phyloP scores from a whole-genome alignment of 2,329 filamentous ascomycete genomes.

The Exserohilum turcica region DNA sequence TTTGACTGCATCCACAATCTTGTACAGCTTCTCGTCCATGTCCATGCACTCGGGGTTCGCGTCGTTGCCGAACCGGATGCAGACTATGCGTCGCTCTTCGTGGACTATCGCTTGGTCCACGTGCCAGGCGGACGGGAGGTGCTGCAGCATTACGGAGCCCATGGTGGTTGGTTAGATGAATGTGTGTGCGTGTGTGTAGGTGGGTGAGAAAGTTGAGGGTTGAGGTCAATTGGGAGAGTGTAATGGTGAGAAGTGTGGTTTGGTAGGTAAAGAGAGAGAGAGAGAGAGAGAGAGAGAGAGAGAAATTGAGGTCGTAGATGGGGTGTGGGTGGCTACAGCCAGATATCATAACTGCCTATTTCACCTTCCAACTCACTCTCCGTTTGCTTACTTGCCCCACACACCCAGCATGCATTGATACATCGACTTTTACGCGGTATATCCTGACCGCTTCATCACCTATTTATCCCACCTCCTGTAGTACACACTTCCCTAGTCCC shows the following conservation, averaged over 20 bases:
- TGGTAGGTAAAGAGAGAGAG: no score
- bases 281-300: no score
- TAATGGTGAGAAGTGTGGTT: no score
- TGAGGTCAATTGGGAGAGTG: no score
- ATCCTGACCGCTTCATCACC: no score
- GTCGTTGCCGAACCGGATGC: constrained; percentile 88
- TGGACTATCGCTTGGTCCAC: constrained; percentile 84
- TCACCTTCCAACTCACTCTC: background rate
- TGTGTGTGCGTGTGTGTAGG: background rate
- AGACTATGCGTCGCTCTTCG: constrained; percentile 85
- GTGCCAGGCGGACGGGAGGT: constrained; percentile 90
- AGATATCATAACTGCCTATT: background rate
- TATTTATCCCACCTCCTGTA: no score
- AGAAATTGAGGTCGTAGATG: no score
- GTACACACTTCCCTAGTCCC: background rate
- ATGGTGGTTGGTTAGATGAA: constrained; percentile 42
- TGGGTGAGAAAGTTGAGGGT: no score
- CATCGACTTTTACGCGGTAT: no score
- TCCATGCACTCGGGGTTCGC: constrained; percentile 68
- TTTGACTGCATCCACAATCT: constrained; percentile 62
- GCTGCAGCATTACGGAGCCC: constrained; percentile 87
- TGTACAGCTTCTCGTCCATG: constrained; percentile 32
- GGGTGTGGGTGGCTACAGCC: no score
- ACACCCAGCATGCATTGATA: no score
- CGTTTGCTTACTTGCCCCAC: background rate